A percentile compares a stretch with the other conserved stretches of the same genome.
Evolutionary conservation across 108 stramenopile genomes (phyloP).

Genomic region (Stephanodiscus triporus): DNA sequence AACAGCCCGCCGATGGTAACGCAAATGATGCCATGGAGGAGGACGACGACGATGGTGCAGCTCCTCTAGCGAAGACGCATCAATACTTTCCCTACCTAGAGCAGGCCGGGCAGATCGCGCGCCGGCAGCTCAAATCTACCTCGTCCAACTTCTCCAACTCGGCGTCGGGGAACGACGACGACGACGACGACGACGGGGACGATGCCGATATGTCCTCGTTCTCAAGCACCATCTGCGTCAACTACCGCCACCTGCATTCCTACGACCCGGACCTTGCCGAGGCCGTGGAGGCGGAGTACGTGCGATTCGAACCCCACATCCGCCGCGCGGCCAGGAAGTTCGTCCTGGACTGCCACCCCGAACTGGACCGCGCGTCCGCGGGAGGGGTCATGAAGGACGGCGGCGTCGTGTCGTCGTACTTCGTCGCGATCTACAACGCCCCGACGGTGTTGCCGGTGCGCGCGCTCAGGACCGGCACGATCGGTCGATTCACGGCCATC

Average conservation of each 20-base stretch:
- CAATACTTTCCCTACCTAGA: constrained; percentile 73
- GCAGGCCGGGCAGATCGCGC: constrained; percentile 67
- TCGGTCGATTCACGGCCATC: constrained; percentile 78
- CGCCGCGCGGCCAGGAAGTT: constrained; percentile 65
- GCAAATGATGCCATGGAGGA: constrained; percentile 27
- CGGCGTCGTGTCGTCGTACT: constrained; percentile 49
- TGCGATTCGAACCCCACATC: constrained; percentile 86
- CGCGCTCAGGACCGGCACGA: constrained; percentile 70
- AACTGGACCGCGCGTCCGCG: constrained; percentile 46
- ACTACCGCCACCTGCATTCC: constrained; percentile 65
- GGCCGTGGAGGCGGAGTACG: constrained; percentile 82
- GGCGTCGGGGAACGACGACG: constrained; percentile 22
- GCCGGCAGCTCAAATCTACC: constrained; percentile 48
- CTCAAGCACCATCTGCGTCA: constrained; percentile 72
- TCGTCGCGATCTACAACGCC: constrained; percentile 85
- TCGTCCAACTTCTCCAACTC: not conserved
- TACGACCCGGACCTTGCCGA: constrained; percentile 81
- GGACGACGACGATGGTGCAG: constrained; percentile 21
- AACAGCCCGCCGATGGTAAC: constrained; percentile 1
- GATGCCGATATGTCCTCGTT: constrained; percentile 47
- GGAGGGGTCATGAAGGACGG: constrained; percentile 11
- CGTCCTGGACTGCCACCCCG: constrained; percentile 63
- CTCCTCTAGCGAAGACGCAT: constrained; percentile 12
- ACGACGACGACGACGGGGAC: constrained; percentile 28
- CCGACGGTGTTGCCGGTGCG: constrained; percentile 71